These are phyloP conservation scores for Flaveria robusta DNA, from an alignment of 129 eudicot genomes.

Conservation along the genomic window DNA sequence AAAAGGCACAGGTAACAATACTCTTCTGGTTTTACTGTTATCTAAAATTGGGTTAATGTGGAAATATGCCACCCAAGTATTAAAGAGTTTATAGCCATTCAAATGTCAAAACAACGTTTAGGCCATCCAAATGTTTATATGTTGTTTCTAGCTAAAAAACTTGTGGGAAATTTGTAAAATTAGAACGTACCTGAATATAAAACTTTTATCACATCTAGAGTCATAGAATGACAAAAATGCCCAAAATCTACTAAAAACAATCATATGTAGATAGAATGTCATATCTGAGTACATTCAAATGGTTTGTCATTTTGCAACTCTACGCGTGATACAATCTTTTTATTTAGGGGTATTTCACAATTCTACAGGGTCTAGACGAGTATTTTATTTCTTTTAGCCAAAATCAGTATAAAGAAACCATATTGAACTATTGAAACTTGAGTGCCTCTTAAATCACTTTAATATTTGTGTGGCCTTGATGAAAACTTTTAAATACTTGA, in stretches of 20 bases:
- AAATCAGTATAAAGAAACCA: background rate
- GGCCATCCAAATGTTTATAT: background rate
- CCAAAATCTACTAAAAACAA: no score
- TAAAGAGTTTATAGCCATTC: background rate
- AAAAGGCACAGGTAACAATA: slow-evolving; percentile 80
- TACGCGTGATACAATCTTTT: background rate
- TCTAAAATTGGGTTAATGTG: background rate
- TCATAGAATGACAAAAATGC: background rate
- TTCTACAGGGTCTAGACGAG: no score
- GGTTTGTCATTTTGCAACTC: no score
- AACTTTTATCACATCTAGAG: background rate
- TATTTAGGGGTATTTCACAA: background rate
- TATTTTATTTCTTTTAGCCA: background rate
- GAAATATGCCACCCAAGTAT: background rate
- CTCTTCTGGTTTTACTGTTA: background rate
- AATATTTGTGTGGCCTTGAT: background rate
- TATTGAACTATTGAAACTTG: background rate
- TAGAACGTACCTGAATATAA: background rate
- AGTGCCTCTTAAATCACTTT: background rate
- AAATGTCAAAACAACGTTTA: background rate
- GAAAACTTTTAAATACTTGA: background rate
- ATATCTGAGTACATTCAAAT: no score
- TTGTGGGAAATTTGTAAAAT: background rate
- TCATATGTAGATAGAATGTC: no score
- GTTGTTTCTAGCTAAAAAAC: background rate